Conservation (phyloP, 2,329 filamentous ascomycete species). For the Myriosclerotinia duriaeana region DNA sequence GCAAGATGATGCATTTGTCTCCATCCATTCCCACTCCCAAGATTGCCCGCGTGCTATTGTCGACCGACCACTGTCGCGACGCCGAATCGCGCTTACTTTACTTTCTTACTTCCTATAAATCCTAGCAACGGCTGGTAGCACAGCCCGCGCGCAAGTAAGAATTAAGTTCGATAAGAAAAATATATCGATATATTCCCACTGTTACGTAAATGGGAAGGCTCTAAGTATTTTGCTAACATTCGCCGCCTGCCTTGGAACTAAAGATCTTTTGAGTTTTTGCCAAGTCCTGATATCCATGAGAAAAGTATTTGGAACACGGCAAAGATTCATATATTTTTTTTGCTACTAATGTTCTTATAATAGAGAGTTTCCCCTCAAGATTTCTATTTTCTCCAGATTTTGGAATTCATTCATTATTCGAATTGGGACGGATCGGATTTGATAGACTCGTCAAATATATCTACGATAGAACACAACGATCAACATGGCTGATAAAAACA, state of each 20-base stretch:
- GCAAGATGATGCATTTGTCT: conserved; percentile 17
- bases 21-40: conserved; percentile 9
- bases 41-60: not conserved
- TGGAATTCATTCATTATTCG: conserved; percentile 5
- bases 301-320: conserved; percentile 10
- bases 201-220: conserved; percentile 18
- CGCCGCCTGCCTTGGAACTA: conserved; percentile 15
- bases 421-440: conserved; percentile 2
- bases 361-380: not conserved
- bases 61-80: conserved; percentile 6
- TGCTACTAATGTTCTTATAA: conserved; percentile 9
- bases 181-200: not conserved
- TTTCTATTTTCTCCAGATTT: not conserved
- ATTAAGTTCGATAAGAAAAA: not conserved
- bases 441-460: not conserved
- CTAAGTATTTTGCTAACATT: not conserved
- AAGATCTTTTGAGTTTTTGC: conserved; percentile 8
- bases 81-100: conserved; percentile 11
- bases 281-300: conserved; percentile 9
- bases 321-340: conserved; percentile 9
- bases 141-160: not conserved
- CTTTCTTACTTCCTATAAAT: not conserved
- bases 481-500: conserved; percentile 18
- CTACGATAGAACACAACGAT: conserved; percentile 1
- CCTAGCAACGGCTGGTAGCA: not conserved